phyloP scores from a whole-genome alignment of 2,329 filamentous ascomycete species.

The Periconia sp. region DNA sequence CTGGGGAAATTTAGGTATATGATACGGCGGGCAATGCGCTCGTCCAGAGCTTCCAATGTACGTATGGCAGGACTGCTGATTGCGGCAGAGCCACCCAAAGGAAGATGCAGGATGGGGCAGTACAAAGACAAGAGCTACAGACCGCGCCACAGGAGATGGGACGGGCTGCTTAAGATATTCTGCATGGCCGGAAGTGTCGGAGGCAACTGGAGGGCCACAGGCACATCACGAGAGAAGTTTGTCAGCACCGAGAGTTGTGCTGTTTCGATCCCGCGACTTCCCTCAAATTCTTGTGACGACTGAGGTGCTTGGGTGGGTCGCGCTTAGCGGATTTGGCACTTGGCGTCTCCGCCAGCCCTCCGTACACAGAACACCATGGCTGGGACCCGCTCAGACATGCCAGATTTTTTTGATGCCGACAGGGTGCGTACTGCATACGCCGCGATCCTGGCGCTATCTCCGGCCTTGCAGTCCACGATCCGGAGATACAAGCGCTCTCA shows the following conservation, averaged over 20 bases:
- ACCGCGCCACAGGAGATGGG: constrained; percentile 8
- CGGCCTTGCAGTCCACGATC: no score
- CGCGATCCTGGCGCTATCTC: no score
- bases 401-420: neutral
- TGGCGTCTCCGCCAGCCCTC: neutral
- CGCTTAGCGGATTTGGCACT: constrained; percentile 1
- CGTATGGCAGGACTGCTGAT: constrained; percentile 2
- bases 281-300: constrained; percentile 10
- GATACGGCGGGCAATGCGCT: no score
- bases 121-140: constrained; percentile 7
- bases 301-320: constrained; percentile 9
- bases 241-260: constrained; percentile 29
- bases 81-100: constrained; percentile 5
- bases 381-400: no score
- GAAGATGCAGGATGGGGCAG: constrained; percentile 10
- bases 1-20: no score
- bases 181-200: constrained; percentile 32
- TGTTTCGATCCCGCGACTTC: constrained; percentile 27
- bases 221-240: constrained; percentile 30
- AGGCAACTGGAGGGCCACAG: constrained; percentile 15
- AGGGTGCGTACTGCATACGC: no score
- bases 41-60: neutral
- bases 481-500: neutral
- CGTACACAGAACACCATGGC: no score
- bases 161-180: constrained; percentile 15